Percentiles rank a stretch among this genome's conserved stretches.
These are phyloP conservation scores for Collybia mongolica DNA, from an alignment of 768 basidiomycete genomes.

Conservation along the genomic window DNA sequence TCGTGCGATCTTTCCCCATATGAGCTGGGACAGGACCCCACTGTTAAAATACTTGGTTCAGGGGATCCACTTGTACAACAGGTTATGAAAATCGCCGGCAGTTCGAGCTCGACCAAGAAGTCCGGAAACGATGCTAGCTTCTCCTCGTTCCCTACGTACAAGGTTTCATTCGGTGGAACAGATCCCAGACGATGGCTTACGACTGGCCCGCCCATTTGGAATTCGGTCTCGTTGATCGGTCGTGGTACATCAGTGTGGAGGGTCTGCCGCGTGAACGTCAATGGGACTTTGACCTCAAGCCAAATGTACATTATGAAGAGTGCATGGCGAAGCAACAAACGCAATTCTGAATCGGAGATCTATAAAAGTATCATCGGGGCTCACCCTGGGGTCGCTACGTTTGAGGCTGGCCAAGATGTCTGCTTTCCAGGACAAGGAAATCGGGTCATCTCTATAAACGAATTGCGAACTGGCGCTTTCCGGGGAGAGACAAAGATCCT, in stretches of 20 bases:
- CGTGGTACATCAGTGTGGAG: constrained; percentile 9
- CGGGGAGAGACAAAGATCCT: too few relatives aligned
- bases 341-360: too few relatives aligned
- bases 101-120: too few relatives aligned
- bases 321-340: too few relatives aligned
- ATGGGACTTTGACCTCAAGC: too few relatives aligned
- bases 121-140: background rate
- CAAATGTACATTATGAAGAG: too few relatives aligned
- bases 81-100: constrained; percentile 1
- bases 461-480: too few relatives aligned
- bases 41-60: constrained; percentile 8
- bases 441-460: too few relatives aligned
- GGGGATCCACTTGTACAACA: background rate
- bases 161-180: constrained; percentile 6
- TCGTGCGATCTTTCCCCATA: constrained; percentile 12
- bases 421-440: too few relatives aligned
- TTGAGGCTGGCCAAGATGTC: too few relatives aligned
- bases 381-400: too few relatives aligned
- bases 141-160: background rate
- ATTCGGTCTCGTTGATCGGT: constrained; percentile 13
- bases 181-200: constrained; percentile 13
- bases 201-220: constrained; percentile 17
- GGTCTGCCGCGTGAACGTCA: constrained; percentile 9
- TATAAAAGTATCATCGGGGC: too few relatives aligned
- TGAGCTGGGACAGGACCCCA: constrained; percentile 17